Base-by-base conservation (phyloP, 2,329 filamentous ascomycete species). In the Chalaropsis ovoidea region DNA sequence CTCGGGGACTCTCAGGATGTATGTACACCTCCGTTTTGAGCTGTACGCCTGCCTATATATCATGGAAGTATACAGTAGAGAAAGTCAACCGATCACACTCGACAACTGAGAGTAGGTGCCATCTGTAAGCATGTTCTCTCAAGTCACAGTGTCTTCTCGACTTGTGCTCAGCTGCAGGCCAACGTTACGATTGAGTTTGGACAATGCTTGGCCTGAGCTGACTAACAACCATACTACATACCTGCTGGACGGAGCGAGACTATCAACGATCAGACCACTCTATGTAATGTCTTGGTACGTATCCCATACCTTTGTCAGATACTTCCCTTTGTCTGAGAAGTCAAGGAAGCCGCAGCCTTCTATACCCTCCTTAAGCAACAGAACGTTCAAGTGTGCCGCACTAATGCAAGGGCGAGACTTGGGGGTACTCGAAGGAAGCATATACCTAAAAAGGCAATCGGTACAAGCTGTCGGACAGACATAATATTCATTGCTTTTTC, bases 391-490 rank as follows among this genome's bases (percentile, higher is more conserved):
- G 15, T 58, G 27, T 58, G 39, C 13, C 10, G n/a, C 27, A 39
- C n/a, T 11, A 47, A 19, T 47, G 31, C 54, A 58, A 58, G 54
- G 54, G 54, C 54, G 17, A 58, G n/a, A n/a, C 27, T 0, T 17
- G 27, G 11, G 22, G 31, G 8, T 54, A 4, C 27, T 17, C 1
- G 31, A 19, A 17, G 31, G 27, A 58, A 39, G 27, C 5, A 58
- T 35, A 58, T 58, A 58, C 54, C 54, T 17, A 58, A 58, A 58
- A n/a, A 39, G 54, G 54, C 17, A 58, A 58, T 58, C 8, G 24
- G 2, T 58, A n/a, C 54, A 58, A 10, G 54, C 15, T 39, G 54
- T 58, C 54, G 13, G 54, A 58, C 54, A 58, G 54, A 58, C 15
- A n/a, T 19, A 10, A 35, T 13, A 17, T 17, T 39, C 31, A 58